Conservation (phyloP, 345 rosid genomes). For the Populus davidiana region DNA sequence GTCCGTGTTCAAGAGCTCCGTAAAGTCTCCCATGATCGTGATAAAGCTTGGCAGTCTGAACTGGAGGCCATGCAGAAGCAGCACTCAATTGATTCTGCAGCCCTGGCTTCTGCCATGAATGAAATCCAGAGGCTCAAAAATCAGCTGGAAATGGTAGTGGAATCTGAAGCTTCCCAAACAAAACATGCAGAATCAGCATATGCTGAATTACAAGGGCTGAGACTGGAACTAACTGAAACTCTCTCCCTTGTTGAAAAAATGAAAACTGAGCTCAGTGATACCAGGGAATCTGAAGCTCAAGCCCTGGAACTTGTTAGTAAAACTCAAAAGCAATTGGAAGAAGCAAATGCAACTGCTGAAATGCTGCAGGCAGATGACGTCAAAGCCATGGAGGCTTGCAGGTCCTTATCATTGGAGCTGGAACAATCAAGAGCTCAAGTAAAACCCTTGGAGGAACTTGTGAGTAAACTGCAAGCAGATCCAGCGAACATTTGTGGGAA, state of each 20-base stretch:
- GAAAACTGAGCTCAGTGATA: constrained; percentile 58
- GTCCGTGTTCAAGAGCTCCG: constrained; percentile 63
- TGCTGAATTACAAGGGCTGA: constrained; percentile 60
- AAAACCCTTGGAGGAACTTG: constrained; percentile 45
- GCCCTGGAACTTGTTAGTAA: constrained; percentile 54
- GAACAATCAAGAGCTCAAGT: constrained; percentile 59
- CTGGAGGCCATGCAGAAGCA: constrained; percentile 83
- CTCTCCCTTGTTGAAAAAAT: constrained; percentile 64
- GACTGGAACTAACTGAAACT: constrained; percentile 59
- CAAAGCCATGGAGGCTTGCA: constrained; percentile 59
- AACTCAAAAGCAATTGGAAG: constrained; percentile 60
- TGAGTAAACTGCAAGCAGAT: constrained; percentile 53
- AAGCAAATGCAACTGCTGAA: constrained; percentile 58
- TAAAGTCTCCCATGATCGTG: constrained; percentile 70
- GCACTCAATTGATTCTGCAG: constrained; percentile 67
- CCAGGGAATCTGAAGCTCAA: constrained; percentile 69
- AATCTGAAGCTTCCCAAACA: constrained; percentile 55
- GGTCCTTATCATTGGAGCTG: constrained; percentile 49
- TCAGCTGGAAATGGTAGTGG: constrained; percentile 60
- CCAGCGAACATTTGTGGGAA: constrained; percentile 6
- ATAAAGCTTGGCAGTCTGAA: constrained; percentile 80
- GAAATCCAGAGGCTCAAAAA: constrained; percentile 74
- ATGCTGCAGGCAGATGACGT: constrained; percentile 53
- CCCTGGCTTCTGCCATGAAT: constrained; percentile 69
- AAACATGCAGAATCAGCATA: constrained; percentile 50